Evolutionary conservation across 257 asterid genomes (phyloP).

Genomic region (Voacanga thouarsii): DNA sequence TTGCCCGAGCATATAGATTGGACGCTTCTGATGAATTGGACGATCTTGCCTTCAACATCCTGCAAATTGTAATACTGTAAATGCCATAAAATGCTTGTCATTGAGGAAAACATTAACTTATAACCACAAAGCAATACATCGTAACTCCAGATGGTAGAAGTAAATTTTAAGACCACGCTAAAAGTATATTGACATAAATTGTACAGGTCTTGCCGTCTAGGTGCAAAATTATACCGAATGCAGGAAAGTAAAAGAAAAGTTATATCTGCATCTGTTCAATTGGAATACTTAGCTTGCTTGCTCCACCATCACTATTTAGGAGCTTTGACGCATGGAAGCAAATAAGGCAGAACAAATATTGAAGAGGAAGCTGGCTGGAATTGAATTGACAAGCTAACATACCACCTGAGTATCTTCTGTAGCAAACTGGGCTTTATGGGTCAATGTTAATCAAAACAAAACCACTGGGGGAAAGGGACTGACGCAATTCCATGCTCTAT

Average conservation of each 20-base stretch:
- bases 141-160: not conserved
- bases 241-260: not conserved
- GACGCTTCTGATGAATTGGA: not conserved
- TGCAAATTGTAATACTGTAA: not conserved
- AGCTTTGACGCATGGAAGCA: not conserved
- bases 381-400: not conserved
- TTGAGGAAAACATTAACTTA: not conserved
- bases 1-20: not conserved
- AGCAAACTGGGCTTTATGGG: not conserved
- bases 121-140: not conserved
- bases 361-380: not conserved
- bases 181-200: not conserved
- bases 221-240: not conserved
- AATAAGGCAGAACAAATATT: not conserved
- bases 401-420: not conserved
- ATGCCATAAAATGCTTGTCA: not conserved
- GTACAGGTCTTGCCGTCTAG: not conserved
- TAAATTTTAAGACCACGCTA: not conserved
- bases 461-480: not conserved
- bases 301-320: not conserved
- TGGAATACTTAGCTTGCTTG: not conserved
- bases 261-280: not conserved
- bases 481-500: not conserved
- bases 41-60: not conserved
- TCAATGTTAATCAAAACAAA: no score